A percentile compares a stretch with the other conserved stretches of the same genome.
Conservation (phyloP, 345 rosid genomes). For the Erucastrum elatum region DNA sequence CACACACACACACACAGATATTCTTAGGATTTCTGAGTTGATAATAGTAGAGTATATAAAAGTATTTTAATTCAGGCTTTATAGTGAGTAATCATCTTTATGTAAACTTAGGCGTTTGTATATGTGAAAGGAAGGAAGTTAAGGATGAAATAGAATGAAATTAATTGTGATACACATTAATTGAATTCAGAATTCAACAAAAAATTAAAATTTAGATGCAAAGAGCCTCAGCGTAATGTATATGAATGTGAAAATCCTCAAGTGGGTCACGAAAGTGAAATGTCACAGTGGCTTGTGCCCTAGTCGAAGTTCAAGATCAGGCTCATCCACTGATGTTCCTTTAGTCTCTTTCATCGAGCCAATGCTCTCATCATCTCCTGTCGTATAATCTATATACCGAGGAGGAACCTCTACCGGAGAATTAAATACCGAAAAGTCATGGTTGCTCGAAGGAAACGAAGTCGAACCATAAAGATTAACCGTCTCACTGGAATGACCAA, state of each 20-base stretch:
- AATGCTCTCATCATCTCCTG: constrained; percentile 31
- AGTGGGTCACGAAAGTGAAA: constrained; percentile 29
- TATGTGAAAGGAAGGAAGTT: constrained; percentile 17
- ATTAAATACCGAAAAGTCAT: constrained; percentile 33
- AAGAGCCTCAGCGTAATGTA: constrained; percentile 32
- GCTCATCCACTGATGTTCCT: constrained; percentile 54
- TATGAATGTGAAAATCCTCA: constrained; percentile 8
- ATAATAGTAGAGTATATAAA: neutral
- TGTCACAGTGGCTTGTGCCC: constrained; percentile 51
- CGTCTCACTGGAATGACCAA: constrained; percentile 37
- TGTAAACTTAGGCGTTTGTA: neutral
- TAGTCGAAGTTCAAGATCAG: constrained; percentile 91
- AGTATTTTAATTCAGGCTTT: neutral
- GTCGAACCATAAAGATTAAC: constrained; percentile 37
- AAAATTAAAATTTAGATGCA: constrained; percentile 11
- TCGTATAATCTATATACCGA: constrained; percentile 20
- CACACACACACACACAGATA: neutral
- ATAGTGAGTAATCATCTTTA: constrained; percentile 7
- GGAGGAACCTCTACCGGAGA: constrained; percentile 35
- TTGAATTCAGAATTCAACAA: constrained; percentile 18
- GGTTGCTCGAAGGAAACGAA: constrained; percentile 47
- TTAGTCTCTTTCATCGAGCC: constrained; percentile 32
- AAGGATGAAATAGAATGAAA: constrained; percentile 27
- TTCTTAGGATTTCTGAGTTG: no score
- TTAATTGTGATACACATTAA: constrained; percentile 23